Percentiles rank a stretch among this genome's conserved stretches.
These are phyloP conservation scores for Xenoacremonium recifei DNA, from an alignment of 2,329 filamentous ascomycete species.

Conservation along the genomic window DNA sequence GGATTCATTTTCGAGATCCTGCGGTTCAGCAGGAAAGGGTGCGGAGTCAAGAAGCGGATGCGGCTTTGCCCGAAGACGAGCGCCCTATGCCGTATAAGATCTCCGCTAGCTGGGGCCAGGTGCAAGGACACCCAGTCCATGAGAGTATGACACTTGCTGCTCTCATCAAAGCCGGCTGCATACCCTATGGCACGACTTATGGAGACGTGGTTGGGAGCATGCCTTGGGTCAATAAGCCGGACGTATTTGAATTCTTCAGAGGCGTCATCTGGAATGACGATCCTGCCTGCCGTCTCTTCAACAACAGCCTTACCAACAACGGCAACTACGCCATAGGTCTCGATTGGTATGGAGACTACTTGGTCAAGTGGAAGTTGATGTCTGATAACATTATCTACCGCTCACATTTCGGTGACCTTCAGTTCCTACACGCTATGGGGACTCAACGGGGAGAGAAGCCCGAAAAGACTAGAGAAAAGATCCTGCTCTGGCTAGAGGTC, in stretches of 20 bases:
- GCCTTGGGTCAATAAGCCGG: conserved; percentile 13
- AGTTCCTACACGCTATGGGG: conserved; percentile 16
- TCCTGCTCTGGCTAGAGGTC: conserved; percentile 12
- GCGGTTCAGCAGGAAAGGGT: no score
- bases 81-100: no score
- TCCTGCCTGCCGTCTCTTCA: conserved; percentile 13
- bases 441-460: conserved; percentile 11
- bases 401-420: conserved; percentile 15
- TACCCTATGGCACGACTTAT: conserved; percentile 14
- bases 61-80: no score
- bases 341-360: conserved; percentile 12
- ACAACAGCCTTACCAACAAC: conserved; percentile 8
- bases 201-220: no score
- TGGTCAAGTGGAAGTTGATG: conserved; percentile 1
- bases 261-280: conserved; percentile 17
- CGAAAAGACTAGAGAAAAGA: conserved; percentile 2
- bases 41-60: no score
- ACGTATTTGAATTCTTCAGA: conserved; percentile 16
- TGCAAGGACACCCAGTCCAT: conserved; percentile 8
- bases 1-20: no score
- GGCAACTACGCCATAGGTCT: conserved; percentile 9
- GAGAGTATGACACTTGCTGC: conserved; percentile 12
- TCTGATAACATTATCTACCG: conserved; percentile 12
- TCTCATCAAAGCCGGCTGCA: conserved; percentile 13
- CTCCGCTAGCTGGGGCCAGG: no score